Evolutionary conservation across 1,284 basidiomycete species (phyloP).

Genomic region (Moesziomyces sp.): DNA sequence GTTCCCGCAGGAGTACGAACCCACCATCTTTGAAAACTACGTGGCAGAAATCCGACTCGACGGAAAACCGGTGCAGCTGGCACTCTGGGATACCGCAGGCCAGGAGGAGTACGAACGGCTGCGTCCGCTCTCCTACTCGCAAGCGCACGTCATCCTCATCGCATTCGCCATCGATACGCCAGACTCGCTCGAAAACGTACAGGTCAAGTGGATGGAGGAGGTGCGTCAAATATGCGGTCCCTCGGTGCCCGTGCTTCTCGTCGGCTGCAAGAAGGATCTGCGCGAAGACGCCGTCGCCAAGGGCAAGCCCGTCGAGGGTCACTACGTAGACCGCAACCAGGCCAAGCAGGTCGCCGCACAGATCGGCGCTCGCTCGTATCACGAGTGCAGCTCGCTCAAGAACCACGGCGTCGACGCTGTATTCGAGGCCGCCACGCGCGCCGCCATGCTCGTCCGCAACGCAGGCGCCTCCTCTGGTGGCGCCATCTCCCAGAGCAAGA

Average conservation of each 20-base stretch:
- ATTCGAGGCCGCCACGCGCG: conserved; percentile 63
- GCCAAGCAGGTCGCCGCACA: conserved; percentile 69
- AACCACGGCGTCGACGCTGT: conserved; percentile 63
- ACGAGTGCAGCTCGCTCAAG: conserved; percentile 60
- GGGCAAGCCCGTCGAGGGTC: conserved; percentile 64
- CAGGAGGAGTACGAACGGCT: conserved; percentile 95
- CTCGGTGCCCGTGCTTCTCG: conserved; percentile 81
- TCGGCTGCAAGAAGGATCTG: conserved; percentile 86
- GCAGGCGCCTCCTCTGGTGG: conserved; percentile 39
- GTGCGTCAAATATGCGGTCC: conserved; percentile 61
- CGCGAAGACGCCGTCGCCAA: conserved; percentile 71
- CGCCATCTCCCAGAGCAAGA: conserved; percentile 51
- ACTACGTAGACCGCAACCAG: conserved; percentile 68
- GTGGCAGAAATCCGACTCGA: conserved; percentile 97
- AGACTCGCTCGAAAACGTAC: conserved; percentile 94
- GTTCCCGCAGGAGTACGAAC: conserved; percentile 92
- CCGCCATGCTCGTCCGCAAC: conserved; percentile 58
- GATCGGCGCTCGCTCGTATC: conserved; percentile 71
- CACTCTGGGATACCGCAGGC: conserved; percentile 96
- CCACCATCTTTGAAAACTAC: conserved; percentile 90
- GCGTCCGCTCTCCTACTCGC: conserved; percentile 94
- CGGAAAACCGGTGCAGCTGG: conserved; percentile 94
- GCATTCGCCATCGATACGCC: conserved; percentile 96
- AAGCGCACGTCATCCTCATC: conserved; percentile 98
- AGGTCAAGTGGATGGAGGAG: conserved; percentile 87